These are phyloP conservation scores for Petrea volubilis DNA, from an alignment of 257 asterid genomes.

Conservation along the genomic window DNA sequence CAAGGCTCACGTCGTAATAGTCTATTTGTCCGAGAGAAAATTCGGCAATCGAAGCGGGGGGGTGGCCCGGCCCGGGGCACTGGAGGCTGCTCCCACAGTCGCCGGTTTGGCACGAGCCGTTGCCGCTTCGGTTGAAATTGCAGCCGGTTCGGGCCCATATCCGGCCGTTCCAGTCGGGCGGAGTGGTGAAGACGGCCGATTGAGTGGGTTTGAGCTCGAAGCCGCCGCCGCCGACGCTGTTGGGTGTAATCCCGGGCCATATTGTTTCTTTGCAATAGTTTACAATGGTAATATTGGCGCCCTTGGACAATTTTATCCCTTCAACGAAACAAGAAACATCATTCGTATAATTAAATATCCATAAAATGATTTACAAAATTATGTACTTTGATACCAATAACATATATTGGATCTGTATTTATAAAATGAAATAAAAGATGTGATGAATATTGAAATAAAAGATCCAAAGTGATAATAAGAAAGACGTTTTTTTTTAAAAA, in stretches of 20 bases:
- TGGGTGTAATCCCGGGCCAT: conserved; percentile 65
- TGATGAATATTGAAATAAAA: no score
- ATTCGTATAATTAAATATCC: not conserved
- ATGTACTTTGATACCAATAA: no score
- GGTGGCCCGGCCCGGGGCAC: conserved; percentile 49
- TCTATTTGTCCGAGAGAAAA: conserved; percentile 54
- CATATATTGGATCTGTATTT: no score
- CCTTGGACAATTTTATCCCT: conserved; percentile 35
- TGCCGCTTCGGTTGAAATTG: conserved; percentile 48
- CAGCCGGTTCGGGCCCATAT: conserved; percentile 74
- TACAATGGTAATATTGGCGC: conserved; percentile 50
- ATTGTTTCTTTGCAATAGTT: conserved; percentile 68
- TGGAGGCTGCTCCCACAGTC: conserved; percentile 46
- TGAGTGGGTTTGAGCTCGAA: conserved; percentile 48
- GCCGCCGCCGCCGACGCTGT: conserved; percentile 52
- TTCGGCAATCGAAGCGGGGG: conserved; percentile 67
- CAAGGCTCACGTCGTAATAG: conserved; percentile 67
- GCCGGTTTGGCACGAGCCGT: conserved; percentile 59
- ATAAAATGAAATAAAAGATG: no score
- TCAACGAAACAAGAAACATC: not conserved
- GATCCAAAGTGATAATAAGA: no score
- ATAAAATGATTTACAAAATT: no score
- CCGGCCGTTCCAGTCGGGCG: conserved; percentile 58
- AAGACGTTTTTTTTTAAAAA: no score
- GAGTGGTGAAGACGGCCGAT: conserved; percentile 51